Conservation (phyloP, 805 yeast species). For the Saturnispora galanensis region DNA sequence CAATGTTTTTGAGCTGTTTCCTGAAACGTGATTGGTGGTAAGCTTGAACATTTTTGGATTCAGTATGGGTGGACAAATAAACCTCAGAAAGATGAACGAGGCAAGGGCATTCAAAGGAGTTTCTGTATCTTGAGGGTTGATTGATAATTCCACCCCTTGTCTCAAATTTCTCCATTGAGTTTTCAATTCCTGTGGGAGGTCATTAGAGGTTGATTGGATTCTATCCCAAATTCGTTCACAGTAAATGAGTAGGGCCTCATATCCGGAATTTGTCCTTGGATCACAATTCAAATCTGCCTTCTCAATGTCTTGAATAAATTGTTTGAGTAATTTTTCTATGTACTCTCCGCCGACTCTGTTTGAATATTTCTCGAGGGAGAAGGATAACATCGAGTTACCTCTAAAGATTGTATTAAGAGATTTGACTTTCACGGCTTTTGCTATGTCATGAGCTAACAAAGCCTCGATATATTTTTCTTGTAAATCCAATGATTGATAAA, state of each 20-base stretch:
- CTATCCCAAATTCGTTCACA: constrained; percentile 55
- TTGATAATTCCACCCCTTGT: constrained; percentile 50
- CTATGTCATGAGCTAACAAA: constrained; percentile 58
- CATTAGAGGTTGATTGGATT: constrained; percentile 59
- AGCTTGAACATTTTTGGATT: constrained; percentile 81
- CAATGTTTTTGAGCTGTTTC: constrained; percentile 63
- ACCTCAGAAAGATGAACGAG: constrained; percentile 75
- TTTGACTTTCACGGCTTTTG: constrained; percentile 31
- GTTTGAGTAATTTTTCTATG: constrained; percentile 61
- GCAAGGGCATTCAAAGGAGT: constrained; percentile 63
- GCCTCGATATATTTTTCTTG: constrained; percentile 69
- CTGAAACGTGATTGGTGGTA: constrained; percentile 59
- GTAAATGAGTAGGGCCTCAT: constrained; percentile 27
- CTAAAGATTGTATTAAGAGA: constrained; percentile 61
- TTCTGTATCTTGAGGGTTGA: constrained; percentile 41
- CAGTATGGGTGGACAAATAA: constrained; percentile 82
- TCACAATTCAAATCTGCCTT: constrained; percentile 53
- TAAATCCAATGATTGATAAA: constrained; percentile 59
- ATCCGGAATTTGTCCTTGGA: constrained; percentile 39
- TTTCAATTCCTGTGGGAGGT: constrained; percentile 61
- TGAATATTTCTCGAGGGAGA: constrained; percentile 69
- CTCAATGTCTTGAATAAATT: constrained; percentile 45
- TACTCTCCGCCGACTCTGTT: constrained; percentile 72
- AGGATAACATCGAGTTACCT: constrained; percentile 76
- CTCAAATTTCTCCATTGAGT: constrained; percentile 54